A percentile compares a stretch with the other conserved stretches of the same genome.
Evolutionary conservation across 2,329 filamentous ascomycete genomes (phyloP).

Genomic region (Talaromyces islandicus): DNA sequence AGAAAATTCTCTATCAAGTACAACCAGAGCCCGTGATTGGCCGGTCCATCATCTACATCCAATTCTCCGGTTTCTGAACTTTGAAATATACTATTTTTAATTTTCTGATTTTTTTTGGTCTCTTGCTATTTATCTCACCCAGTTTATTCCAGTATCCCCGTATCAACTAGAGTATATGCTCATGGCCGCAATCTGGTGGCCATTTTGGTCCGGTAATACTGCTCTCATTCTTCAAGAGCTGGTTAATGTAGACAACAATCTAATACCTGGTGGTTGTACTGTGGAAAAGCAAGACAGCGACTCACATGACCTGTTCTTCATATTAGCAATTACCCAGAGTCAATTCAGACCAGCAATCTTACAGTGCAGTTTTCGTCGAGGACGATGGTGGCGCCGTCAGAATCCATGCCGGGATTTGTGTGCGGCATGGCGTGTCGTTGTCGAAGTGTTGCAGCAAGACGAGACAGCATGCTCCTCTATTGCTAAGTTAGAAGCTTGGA

Average conservation of each 20-base stretch:
- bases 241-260: background rate
- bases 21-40: background rate
- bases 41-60: background rate
- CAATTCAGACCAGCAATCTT: slow-evolving; percentile 13
- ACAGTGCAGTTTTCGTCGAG: slow-evolving; percentile 42
- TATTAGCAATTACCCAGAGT: background rate
- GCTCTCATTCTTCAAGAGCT: background rate
- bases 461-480: slow-evolving; percentile 43
- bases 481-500: slow-evolving; percentile 4
- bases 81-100: background rate
- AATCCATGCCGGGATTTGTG: slow-evolving; percentile 18
- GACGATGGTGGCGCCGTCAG: slow-evolving; percentile 28
- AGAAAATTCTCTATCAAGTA: slow-evolving; percentile 1
- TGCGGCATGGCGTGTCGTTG: slow-evolving; percentile 28
- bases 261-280: background rate
- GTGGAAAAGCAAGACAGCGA: background rate
- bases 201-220: background rate
- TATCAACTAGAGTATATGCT: no score
- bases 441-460: slow-evolving; percentile 37
- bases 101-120: background rate
- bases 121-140: background rate
- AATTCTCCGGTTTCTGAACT: background rate
- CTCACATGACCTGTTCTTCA: slow-evolving; percentile 25
- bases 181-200: background rate
- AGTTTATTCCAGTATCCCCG: no score